Conservation (phyloP, 139 green algal species). For the Yamagishiella unicocca region DNA sequence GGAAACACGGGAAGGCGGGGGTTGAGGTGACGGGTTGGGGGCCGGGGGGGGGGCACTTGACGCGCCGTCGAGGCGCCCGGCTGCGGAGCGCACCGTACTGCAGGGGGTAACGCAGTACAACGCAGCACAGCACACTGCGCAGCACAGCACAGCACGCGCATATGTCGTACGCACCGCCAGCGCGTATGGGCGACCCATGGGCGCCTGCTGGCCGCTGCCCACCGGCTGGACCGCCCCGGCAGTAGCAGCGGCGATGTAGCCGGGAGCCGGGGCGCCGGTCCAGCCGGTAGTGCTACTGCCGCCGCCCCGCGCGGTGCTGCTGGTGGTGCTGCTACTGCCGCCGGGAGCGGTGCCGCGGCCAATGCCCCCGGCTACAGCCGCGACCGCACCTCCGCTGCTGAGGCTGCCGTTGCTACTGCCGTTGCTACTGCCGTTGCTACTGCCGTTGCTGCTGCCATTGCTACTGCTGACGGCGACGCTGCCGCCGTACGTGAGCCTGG, state of each 20-base stretch:
- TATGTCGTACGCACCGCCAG: not conserved
- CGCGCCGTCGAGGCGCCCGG: no score
- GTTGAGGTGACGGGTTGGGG: no score
- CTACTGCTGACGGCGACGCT: not conserved
- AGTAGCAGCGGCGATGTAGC: not conserved
- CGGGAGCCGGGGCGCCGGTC: not conserved
- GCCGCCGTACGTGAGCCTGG: not conserved
- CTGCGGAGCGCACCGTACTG: no score
- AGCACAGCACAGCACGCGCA: no score
- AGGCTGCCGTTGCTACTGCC: not conserved
- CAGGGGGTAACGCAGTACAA: no score
- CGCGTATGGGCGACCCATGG: slow-evolving; percentile 5
- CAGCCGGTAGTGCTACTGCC: not conserved
- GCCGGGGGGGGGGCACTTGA: no score
- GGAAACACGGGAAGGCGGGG: no score
- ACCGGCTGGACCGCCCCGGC: not conserved
- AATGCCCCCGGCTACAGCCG: slow-evolving; percentile 13
- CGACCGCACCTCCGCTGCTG: not conserved
- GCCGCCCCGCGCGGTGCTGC: not conserved
- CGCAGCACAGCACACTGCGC: no score
- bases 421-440: not conserved
- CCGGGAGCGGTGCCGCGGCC: slow-evolving; percentile 1
- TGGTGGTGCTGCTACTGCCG: not conserved
- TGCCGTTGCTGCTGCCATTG: not conserved
- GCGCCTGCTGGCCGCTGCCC: not conserved